Conservation (phyloP, 208 protist species). For the Trypanosoma theileri region DNA sequence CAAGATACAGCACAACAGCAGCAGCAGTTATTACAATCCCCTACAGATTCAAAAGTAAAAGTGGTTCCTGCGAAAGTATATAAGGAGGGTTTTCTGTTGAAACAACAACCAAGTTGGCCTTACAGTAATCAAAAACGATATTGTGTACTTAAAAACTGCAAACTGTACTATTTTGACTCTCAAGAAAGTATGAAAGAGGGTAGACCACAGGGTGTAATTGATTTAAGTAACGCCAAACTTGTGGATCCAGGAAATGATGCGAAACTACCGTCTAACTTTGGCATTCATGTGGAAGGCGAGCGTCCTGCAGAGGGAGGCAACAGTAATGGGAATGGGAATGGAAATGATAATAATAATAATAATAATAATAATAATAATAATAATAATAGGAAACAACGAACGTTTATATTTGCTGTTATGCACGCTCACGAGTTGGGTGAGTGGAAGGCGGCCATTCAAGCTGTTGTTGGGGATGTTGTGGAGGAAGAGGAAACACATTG, state of each 20-base stretch:
- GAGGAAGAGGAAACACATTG: conserved; percentile 19
- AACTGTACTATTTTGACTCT: conserved; percentile 30
- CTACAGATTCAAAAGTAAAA: not conserved
- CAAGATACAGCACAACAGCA: not conserved
- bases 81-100: conserved; percentile 31
- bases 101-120: conserved; percentile 33
- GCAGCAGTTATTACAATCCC: not conserved
- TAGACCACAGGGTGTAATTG: conserved; percentile 28
- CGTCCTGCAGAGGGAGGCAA: not conserved
- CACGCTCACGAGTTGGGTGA: conserved; percentile 24
- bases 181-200: conserved; percentile 26
- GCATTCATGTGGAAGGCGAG: conserved; percentile 13
- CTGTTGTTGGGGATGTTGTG: conserved; percentile 14
- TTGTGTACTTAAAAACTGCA: conserved; percentile 27
- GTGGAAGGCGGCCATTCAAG: conserved; percentile 20
- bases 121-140: conserved; percentile 34
- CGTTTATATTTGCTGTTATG: conserved; percentile 27
- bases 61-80: conserved; percentile 18
- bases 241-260: conserved; percentile 17
- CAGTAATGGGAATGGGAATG: not conserved
- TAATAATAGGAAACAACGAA: conserved; percentile 19
- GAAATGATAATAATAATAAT: not conserved
- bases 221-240: conserved; percentile 26
- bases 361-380: not conserved
- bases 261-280: conserved; percentile 25